A percentile compares a stretch with the other conserved stretches of the same genome.
phyloP scores from a whole-genome alignment of 1,284 basidiomycete species.

The Pterulicium gracile region DNA sequence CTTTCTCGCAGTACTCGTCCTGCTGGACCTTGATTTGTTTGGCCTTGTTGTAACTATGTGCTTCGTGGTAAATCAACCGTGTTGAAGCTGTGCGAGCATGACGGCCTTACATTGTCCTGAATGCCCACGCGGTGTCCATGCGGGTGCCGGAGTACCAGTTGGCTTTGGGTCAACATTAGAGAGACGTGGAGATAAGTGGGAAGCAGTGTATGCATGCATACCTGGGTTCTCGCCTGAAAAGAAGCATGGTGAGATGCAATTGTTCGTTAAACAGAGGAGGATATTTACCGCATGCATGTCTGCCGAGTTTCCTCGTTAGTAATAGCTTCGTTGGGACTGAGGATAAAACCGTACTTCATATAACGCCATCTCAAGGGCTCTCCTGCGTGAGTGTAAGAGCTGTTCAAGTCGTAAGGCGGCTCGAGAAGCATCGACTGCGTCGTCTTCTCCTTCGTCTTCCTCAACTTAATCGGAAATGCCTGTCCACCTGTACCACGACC shows the following conservation, averaged over 20 bases:
- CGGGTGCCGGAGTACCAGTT: conserved; percentile 1
- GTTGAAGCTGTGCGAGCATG: conserved; percentile 33
- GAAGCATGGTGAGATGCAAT: conserved; percentile 1
- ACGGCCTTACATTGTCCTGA: conserved; percentile 29
- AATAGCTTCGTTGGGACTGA: background rate
- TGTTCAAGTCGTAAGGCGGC: conserved; percentile 20
- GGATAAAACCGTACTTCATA: conserved; percentile 20
- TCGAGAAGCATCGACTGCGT: conserved; percentile 25
- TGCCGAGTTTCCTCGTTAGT: background rate
- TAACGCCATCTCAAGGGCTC: conserved; percentile 22
- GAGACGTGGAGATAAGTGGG: background rate
- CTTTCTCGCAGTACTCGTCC: conserved; percentile 54
- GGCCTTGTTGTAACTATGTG: conserved; percentile 46
- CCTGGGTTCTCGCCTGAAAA: conserved; percentile 13
- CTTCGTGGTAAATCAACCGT: conserved; percentile 24
- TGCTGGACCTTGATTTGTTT: conserved; percentile 52
- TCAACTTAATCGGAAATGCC: conserved; percentile 33
- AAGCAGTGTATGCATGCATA: background rate
- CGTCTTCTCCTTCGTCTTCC: conserved; percentile 21
- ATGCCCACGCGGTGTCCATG: conserved; percentile 53
- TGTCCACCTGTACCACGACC: conserved; percentile 28
- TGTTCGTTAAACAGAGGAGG: background rate
- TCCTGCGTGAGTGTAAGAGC: conserved; percentile 10
- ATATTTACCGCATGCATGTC: conserved; percentile 1
- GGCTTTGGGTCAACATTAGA: background rate